phyloP scores from a whole-genome alignment of 495 filamentous ascomycete species.

The Cenococcum geophilum region DNA sequence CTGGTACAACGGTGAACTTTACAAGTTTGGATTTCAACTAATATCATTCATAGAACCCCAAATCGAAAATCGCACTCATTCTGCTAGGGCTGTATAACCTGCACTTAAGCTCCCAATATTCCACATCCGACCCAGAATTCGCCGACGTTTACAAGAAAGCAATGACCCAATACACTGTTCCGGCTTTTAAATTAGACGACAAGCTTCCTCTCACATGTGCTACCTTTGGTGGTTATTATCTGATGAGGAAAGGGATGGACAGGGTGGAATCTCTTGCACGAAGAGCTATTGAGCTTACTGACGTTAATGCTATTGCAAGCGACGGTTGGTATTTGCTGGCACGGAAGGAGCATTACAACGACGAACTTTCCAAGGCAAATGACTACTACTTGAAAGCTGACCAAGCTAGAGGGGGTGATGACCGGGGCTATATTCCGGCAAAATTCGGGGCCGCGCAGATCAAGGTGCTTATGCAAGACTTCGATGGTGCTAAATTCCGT shows the following conservation, averaged over 20 bases:
- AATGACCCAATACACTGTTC: slow-evolving; percentile 88
- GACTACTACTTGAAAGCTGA: slow-evolving; percentile 86
- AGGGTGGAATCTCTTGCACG: slow-evolving; percentile 82
- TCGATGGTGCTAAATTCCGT: slow-evolving; percentile 85
- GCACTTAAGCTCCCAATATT: slow-evolving; percentile 69
- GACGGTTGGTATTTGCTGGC: slow-evolving; percentile 95
- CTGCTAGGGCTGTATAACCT: slow-evolving; percentile 85
- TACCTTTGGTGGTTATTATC: slow-evolving; percentile 82
- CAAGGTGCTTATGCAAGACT: slow-evolving; percentile 72
- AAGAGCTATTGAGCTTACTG: slow-evolving; percentile 89
- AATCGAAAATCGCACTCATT: slow-evolving; percentile 86
- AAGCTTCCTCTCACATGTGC: slow-evolving; percentile 84
- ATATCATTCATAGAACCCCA: slow-evolving; percentile 53
- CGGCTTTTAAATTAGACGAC: slow-evolving; percentile 92
- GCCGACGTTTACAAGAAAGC: slow-evolving; percentile 79
- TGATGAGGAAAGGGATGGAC: slow-evolving; percentile 64
- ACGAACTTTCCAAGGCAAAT: slow-evolving; percentile 59
- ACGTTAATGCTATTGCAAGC: slow-evolving; percentile 90
- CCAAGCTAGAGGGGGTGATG: slow-evolving; percentile 76
- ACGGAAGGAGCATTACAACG: slow-evolving; percentile 73
- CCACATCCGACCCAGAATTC: slow-evolving; percentile 72
- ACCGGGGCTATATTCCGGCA: slow-evolving; percentile 82
- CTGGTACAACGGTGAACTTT: slow-evolving; percentile 38
- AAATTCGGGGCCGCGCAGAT: slow-evolving; percentile 91
- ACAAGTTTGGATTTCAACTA: neutral